A percentile compares a stretch with the other conserved stretches of the same genome.
phyloP scores from a whole-genome alignment of 2,329 filamentous ascomycete species.

The Epicoccum nigrum region DNA sequence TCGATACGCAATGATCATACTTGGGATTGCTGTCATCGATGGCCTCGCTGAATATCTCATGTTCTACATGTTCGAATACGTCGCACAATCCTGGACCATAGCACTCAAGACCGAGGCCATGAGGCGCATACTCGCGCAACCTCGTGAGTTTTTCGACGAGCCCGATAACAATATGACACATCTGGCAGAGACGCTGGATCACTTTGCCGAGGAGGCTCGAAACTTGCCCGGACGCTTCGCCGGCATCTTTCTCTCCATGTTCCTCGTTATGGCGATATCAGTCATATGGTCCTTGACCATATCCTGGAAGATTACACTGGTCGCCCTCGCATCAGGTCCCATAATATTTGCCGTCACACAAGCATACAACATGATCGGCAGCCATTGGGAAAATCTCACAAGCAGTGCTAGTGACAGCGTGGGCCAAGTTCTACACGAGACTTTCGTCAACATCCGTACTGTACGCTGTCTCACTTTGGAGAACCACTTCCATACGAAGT shows the following conservation, averaged over 20 bases:
- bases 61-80: conserved; percentile 73
- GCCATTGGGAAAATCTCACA: conserved; percentile 73
- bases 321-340: conserved; percentile 72
- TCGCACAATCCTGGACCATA: conserved; percentile 79
- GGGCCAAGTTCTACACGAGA: conserved; percentile 72
- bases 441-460: conserved; percentile 78
- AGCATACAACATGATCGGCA: conserved; percentile 68
- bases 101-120: conserved; percentile 71
- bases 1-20: conserved; percentile 72
- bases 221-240: conserved; percentile 81
- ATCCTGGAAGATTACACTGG: conserved; percentile 81
- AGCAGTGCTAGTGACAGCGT: conserved; percentile 67
- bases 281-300: conserved; percentile 75
- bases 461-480: conserved; percentile 79
- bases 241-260: conserved; percentile 70
- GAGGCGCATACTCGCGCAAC: conserved; percentile 73
- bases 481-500: conserved; percentile 69
- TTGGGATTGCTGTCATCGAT: conserved; percentile 71
- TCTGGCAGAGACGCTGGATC: conserved; percentile 75
- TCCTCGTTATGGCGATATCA: conserved; percentile 71
- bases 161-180: conserved; percentile 67
- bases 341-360: conserved; percentile 70
- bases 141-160: conserved; percentile 77
- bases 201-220: conserved; percentile 85
- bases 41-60: conserved; percentile 68